Evolutionary conservation across 2,329 filamentous ascomycete species (phyloP).

Genomic region (Thelonectria blattea): DNA sequence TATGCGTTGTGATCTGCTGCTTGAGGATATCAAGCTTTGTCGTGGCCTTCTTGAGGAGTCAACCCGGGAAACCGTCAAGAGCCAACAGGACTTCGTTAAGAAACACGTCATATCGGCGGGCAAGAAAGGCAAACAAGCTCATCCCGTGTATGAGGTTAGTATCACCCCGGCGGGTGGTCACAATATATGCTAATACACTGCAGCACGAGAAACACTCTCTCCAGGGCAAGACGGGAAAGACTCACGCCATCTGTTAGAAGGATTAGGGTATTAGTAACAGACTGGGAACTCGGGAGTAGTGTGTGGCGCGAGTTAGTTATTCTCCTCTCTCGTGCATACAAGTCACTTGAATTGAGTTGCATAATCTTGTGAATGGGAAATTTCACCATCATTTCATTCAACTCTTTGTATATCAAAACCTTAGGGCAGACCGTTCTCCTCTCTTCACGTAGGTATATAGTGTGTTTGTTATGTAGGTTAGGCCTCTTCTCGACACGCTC

Average conservation of each 20-base stretch:
- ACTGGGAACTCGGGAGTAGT: not conserved
- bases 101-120: constrained; percentile 60
- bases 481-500: too few species aligned
- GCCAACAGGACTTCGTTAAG: constrained; percentile 70
- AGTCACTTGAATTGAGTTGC: too few species aligned
- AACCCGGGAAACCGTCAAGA: constrained; percentile 73
- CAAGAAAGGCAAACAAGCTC: constrained; percentile 58
- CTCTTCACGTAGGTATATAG: too few species aligned
- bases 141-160: constrained; percentile 54
- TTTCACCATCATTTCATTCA: too few species aligned
- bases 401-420: too few species aligned
- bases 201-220: constrained; percentile 83
- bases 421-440: too few species aligned
- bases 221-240: constrained; percentile 90
- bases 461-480: too few species aligned
- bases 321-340: too few species aligned
- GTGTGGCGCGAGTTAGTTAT: not conserved
- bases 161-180: not conserved
- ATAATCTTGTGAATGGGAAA: too few species aligned
- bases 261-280: not conserved
- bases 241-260: constrained; percentile 79
- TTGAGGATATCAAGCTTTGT: constrained; percentile 80
- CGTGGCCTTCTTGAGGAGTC: constrained; percentile 73
- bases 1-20: constrained; percentile 78
- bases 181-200: constrained; percentile 8